Percentiles rank a stretch among this genome's conserved stretches.
phyloP scores from a whole-genome alignment of 352 stramenopile genomes.

The Pythium plurisporium region DNA sequence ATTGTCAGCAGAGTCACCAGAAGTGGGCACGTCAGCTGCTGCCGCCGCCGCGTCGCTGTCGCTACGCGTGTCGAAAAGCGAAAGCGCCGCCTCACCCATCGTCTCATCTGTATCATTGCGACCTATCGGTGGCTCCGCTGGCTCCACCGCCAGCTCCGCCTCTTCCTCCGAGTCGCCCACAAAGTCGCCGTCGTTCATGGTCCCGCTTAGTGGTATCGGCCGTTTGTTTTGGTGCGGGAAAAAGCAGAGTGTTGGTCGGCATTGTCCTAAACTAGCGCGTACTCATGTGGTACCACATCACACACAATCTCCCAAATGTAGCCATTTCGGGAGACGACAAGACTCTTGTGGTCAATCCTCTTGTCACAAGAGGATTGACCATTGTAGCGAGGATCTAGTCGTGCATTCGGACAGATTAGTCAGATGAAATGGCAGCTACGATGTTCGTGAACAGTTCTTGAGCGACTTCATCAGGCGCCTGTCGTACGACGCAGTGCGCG shows the following conservation, averaged over 20 bases:
- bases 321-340: too few relatives aligned
- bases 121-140: neutral
- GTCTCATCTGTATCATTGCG: neutral
- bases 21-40: too few relatives aligned
- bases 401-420: too few relatives aligned
- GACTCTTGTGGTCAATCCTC: too few relatives aligned
- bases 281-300: constrained; percentile 9
- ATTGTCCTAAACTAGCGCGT: too few relatives aligned
- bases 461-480: constrained; percentile 32
- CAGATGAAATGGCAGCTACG: neutral
- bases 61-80: too few relatives aligned
- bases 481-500: constrained; percentile 30
- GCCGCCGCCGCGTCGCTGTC: neutral
- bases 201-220: neutral
- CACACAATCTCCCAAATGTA: neutral
- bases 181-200: constrained; percentile 24
- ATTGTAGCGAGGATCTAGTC: too few relatives aligned
- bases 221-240: constrained; percentile 15
- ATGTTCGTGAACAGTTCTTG: constrained; percentile 20
- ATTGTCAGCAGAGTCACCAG: neutral
- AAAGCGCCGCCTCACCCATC: neutral
- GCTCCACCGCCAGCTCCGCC: neutral
- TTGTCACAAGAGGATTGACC: too few relatives aligned
- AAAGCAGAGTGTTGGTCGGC: constrained; percentile 9
- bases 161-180: constrained; percentile 27